These are phyloP conservation scores for Parascedosporium putredinis DNA, from an alignment of 2,329 filamentous ascomycete genomes.

Conservation along the genomic window DNA sequence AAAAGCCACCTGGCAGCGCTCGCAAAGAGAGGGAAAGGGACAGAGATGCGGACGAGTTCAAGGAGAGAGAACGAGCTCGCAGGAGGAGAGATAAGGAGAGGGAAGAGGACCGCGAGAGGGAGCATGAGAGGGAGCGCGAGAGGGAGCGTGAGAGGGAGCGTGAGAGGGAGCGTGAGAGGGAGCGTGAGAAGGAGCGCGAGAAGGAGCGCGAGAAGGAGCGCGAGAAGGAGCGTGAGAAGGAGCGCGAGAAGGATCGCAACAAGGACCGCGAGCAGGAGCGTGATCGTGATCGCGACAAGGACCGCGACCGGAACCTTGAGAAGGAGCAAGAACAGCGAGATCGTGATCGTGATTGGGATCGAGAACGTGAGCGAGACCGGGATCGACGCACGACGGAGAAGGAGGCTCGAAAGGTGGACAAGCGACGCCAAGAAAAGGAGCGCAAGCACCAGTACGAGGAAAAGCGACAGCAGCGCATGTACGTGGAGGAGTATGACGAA, in stretches of 20 bases:
- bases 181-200: conserved; percentile 9
- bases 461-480: conserved; percentile 22
- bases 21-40: conserved; percentile 31
- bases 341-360: conserved; percentile 6
- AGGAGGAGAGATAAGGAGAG: conserved; percentile 11
- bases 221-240: conserved; percentile 10
- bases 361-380: conserved; percentile 11
- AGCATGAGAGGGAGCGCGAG: neutral
- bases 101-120: conserved; percentile 7
- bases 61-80: conserved; percentile 23
- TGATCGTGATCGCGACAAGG: neutral
- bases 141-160: conserved; percentile 25
- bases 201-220: no score
- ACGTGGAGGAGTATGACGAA: conserved; percentile 25
- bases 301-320: no score
- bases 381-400: conserved; percentile 15
- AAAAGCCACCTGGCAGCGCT: conserved; percentile 28
- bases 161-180: conserved; percentile 17
- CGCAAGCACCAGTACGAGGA: conserved; percentile 25
- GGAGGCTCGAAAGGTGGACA: conserved; percentile 23
- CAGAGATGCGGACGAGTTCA: conserved; percentile 22
- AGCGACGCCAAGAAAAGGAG: conserved; percentile 26
- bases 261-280: conserved; percentile 6
- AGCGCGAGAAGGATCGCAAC: conserved; percentile 11
- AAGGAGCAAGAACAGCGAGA: neutral